phyloP scores from a whole-genome alignment of 345 rosid genomes.

The Noccaea caerulescens region DNA sequence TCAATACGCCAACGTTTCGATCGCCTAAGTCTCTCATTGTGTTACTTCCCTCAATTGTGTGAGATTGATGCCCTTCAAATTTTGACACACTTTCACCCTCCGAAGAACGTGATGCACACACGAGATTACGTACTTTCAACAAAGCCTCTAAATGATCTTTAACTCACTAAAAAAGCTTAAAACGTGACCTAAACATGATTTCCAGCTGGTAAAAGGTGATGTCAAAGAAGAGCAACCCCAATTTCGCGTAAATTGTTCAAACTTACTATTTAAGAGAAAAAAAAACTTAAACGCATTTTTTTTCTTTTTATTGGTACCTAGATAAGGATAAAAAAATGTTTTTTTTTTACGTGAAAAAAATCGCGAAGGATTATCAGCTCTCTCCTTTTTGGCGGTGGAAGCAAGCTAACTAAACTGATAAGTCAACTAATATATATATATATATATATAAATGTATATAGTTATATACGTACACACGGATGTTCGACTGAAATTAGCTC shows the following conservation, averaged over 20 bases:
- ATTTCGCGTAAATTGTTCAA: too few species aligned
- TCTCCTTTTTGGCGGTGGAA: background rate
- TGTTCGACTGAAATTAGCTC: constrained; percentile 21
- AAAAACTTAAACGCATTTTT: too few species aligned
- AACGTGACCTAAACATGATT: background rate
- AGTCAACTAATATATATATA: background rate
- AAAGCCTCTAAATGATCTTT: background rate
- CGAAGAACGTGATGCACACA: background rate
- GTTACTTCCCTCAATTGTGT: background rate
- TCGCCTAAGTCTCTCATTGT: background rate
- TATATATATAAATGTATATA: too few species aligned
- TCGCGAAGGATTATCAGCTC: background rate
- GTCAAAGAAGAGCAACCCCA: background rate
- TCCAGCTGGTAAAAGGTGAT: background rate
- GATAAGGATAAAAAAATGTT: background rate
- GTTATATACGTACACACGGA: background rate
- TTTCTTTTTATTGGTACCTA: background rate
- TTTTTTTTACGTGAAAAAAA: background rate
- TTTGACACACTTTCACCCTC: constrained; percentile 1
- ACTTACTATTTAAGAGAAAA: too few species aligned
- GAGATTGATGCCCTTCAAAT: background rate
- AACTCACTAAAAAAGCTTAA: background rate
- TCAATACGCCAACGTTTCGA: background rate
- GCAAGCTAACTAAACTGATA: background rate
- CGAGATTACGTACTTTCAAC: background rate